Base-by-base conservation (phyloP, 352 stramenopile species). In the Phytophthora rubi region DNA sequence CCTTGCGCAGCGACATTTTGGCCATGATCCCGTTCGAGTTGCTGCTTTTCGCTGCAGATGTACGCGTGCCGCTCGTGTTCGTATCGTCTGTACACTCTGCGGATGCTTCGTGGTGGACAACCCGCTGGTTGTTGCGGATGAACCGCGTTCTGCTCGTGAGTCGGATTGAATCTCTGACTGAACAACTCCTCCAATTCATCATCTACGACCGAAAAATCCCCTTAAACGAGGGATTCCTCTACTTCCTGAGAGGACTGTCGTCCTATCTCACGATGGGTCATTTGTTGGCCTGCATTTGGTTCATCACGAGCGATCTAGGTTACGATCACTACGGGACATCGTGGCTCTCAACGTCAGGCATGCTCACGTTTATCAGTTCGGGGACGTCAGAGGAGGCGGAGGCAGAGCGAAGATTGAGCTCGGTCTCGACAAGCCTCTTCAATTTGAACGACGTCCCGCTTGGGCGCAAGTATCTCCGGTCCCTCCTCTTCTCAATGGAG, bases 231-330 rank as follows among this genome's bases (percentile, higher is more conserved):
- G 71, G 70, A 0, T 30, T 70, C 13, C 61, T 93, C 0, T 78
- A 80, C 21, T 92, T 90, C 18, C n/a, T 73, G 8, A 75, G 79
- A 2, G 82, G 82, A 2, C 48, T 93, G 7, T 47, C 30, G 0
- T 76, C 74, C n/a, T 93, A 89, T 54, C 23, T 92, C 8, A 66
- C 77, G 16, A 88, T 88, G 72, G 83, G 79, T 0, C 85, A 93
- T 57, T 81, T 84, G 23, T 75, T 93, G 48, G 83, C 82, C 2
- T 91, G 82, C 28, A 63, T 83, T 26, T 92, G 83, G 83, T 92
- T 80, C 63, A 63, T 77, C 0, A 71, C 76, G 2, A 86, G 81
- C 26, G 74, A 88, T 35, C 53, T 79, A 8, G 66, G 71, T 5
- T 78, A 74, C 15, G 39, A 82, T 5, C 42, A 63, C 26, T 90